Base-by-base conservation (phyloP, 495 filamentous ascomycete species). In the Chaetomidium leptoderma region DNA sequence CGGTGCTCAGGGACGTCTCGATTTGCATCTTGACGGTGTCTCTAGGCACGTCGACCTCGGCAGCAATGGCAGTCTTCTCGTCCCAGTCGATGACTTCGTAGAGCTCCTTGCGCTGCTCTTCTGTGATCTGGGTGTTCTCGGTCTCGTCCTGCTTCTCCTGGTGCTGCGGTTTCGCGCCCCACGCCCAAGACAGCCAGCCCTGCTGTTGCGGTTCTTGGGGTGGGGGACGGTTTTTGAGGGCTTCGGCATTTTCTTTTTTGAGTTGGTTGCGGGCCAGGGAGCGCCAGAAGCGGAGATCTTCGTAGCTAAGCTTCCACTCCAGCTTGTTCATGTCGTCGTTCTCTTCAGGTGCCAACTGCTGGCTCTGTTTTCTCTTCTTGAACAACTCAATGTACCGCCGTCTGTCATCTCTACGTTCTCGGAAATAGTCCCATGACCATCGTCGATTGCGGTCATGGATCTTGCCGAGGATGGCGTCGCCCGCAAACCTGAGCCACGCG, bases 61-160 rank as follows among this genome's bases (percentile, higher is more conserved):
- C 92, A 0, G 89, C 77, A 32, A 98, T 79, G 3, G 86, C 86
- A 49, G 91, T 88, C 78, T 97, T 97, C 74, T 98, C 93, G 63
- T 98, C 89, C 88, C 91, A 98, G 66, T 97, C 91, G 62, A 98
- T 98, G 33, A 90, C 95, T 62, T 90, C 89, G 66, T 98, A 98
- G 9, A 98, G 81, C 75, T 97, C 93, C 69, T 97, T 91, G 42
- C 92, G 85, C 69, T 98, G 91, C 70, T 96, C 84, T 54, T 98
- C 95, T 1, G 90, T 92, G 81, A 98, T 95, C 51, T 86, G 79
- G 10, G 83, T 83, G 63, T 87, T 84, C 37, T 90, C 86, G 4
- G 82, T 78, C 33, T 83, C 77, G 26, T 78, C 73, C 14, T 71
- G 63, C 32, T 84, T 74, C 51, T 89, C 76, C 39, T 88, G 58